Conservation (phyloP, 768 basidiomycete genomes). For the Tulasnella sp. region DNA sequence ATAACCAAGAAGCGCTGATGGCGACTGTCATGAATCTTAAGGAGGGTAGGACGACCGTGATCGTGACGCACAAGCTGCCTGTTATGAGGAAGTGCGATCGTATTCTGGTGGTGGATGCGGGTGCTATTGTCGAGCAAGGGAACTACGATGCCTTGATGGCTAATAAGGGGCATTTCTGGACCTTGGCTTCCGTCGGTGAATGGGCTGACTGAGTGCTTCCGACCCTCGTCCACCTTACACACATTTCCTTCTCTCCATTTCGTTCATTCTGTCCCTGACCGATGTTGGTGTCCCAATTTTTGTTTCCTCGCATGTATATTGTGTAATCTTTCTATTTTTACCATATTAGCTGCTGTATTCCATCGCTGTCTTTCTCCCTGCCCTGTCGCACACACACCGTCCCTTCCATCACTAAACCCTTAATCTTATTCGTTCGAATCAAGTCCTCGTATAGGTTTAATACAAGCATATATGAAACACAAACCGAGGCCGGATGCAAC, state of each 20-base stretch:
- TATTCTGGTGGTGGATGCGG: constrained; percentile 70
- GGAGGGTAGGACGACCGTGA: constrained; percentile 67
- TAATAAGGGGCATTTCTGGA: constrained; percentile 58
- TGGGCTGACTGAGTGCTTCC: constrained; percentile 30
- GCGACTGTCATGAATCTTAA: constrained; percentile 58
- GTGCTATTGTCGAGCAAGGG: constrained; percentile 67
- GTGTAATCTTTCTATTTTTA: too few relatives aligned
- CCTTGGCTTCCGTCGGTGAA: constrained; percentile 69
- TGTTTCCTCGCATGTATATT: too few relatives aligned
- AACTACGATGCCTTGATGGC: constrained; percentile 59
- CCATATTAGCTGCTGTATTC: neutral
- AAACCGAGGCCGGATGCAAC: too few relatives aligned
- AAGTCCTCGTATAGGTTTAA: neutral
- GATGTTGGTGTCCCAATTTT: too few relatives aligned
- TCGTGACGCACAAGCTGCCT: constrained; percentile 86
- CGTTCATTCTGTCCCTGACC: too few relatives aligned
- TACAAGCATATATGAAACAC: too few relatives aligned
- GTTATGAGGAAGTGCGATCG: constrained; percentile 91
- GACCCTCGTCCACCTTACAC: neutral
- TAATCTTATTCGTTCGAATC: neutral
- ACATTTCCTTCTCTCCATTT: neutral
- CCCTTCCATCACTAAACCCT: neutral
- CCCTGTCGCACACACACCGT: neutral
- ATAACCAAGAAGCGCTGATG: constrained; percentile 73
- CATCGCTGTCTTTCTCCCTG: neutral